Base-by-base conservation (phyloP, 805 yeast genomes). In the Candida berthetii region DNA sequence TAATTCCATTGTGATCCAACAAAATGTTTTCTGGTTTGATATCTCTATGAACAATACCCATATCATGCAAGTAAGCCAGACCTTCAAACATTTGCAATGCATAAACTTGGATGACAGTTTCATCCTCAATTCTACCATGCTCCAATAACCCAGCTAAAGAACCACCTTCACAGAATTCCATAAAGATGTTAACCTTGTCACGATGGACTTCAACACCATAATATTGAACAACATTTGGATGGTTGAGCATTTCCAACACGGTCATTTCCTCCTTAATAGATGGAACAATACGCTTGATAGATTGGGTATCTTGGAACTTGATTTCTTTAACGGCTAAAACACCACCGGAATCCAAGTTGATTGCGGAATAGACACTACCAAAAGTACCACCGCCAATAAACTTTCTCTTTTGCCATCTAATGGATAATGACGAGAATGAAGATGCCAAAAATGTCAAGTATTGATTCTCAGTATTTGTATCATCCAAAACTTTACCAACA, bases 141-240 rank as follows among this genome's bases (percentile, higher is more conserved):
- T 86, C 89, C 46, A 93, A 69, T 36, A 90, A 65, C 7, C 85
- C 78, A 0, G 96, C 88, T 43, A 93, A 68, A 0, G 98, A 90
- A 1, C 98, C 98, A 32, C 96, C 90, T 52, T 90, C 95, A 68
- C 99, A 93, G 64, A 77, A 90, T 63, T 93, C 99, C 99, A 93
- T 93, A 60, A 93, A 93, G 27, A 93, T 82, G 60, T 88, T 90
- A 15, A 93, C 97, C 48, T 86, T 79, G 61, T 93, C 98, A 41
- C 97, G 75, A 62, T 93, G 98, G 6, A 93, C 97, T 61, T 93
- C 98, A 31, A 93, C 96, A 39, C 99, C 99, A 56, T 80, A 90
- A 59, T 91, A 93, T 58, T 90, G 96, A 6, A 93, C 98, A 51
- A 93, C 85, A 57, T 93, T 93, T 9, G 98, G 98, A 64, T 93